Base-by-base conservation (phyloP, 805 yeast species). In the Metschnikowia cerradonensis region DNA sequence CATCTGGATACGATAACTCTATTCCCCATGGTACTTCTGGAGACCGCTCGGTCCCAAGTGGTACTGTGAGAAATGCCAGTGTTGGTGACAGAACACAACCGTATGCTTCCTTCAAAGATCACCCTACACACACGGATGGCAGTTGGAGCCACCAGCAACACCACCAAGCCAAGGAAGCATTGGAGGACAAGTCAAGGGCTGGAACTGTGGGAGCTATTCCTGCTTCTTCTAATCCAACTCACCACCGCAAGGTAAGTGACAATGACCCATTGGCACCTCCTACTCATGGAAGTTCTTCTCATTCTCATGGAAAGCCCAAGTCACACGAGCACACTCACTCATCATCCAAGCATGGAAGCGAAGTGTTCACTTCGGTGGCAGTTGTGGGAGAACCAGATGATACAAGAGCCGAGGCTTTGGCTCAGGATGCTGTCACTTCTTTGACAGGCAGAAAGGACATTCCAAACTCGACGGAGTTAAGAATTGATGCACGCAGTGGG, bases 401-500 rank as follows among this genome's bases (percentile, higher is more conserved):
- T 26, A 50, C 50, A 4, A 57, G 61, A 17, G 72, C 75, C 2
- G 60, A 63, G 13, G 23, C 37, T 8, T 54, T 68, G 48, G 73
- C 74, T 32, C 50, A 56, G 23, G 54, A 53, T 23, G 68, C 69
- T 3, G 68, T 68, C 8, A 50, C 47, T 3, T 47, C 53, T 30
- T 59, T 70, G 40, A 59, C 62, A 44, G 54, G 57, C 14, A 56
- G 60, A 17, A 64, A 66, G 10, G 63, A 60, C 32, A 47, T 61
- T 1, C 52, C 67, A 34, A 48, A 52, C 13, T 61, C 60, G 23
- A 57, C 59, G 49, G 67, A 63, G 45, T 54, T 69, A 45, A 61
- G 49, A 45, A 65, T 70, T 20, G 67, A 70, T 51, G 69, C 68
- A 14, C 41, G 41, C 17, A 58, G 67, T 19, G 74, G 74, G 7